Base-by-base conservation (phyloP, 805 yeast species). In the Metschnikowia lachancei region DNA sequence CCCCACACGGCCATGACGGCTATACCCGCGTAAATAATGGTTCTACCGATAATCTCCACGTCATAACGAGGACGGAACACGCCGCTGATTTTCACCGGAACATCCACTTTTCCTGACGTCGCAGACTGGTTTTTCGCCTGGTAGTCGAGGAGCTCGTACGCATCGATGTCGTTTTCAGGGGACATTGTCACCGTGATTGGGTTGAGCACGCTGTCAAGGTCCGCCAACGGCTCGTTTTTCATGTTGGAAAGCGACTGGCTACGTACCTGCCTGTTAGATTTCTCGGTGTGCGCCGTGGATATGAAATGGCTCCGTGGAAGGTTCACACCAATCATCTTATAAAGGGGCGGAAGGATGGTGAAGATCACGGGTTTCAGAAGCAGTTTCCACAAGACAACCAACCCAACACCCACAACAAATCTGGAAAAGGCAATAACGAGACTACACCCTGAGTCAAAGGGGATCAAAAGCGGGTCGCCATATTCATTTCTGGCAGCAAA, bases 21-120 rank as follows among this genome's bases (percentile, higher is more conserved):
- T 24, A 92, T 80, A 0, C 98, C 98, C 1, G 87, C 83, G 65
- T 92, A 92, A 1, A 90, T 86, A 14, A 85, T 65, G 51, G 87
- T 69, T 57, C 95, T 75, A 9, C 94, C 90, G 28, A 87, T 65
- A 3, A 88, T 85, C 51, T 85, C 92, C 26, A 85, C 82, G 46
- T 82, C 90, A 55, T 84, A 83, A 40, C 91, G 74, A 2, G 81
- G 76, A 47, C 73, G 74, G 57, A 77, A 79, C 0, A 81, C 85
- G 13, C 76, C 78, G 52, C 71, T 49, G 36, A 53, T 55, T 48
- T 59, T 54, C 43, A 55, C 55, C 9, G 41, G 43, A 6, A 45
- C 46, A 11, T 36, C 42, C 2, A 14, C 24, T 22, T 22, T 8
- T 5, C 8, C 24, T 22, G 24, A 8, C 4, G 24, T 12, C 12